Conservation (phyloP, 805 yeast species). For the Candida oleophila region DNA sequence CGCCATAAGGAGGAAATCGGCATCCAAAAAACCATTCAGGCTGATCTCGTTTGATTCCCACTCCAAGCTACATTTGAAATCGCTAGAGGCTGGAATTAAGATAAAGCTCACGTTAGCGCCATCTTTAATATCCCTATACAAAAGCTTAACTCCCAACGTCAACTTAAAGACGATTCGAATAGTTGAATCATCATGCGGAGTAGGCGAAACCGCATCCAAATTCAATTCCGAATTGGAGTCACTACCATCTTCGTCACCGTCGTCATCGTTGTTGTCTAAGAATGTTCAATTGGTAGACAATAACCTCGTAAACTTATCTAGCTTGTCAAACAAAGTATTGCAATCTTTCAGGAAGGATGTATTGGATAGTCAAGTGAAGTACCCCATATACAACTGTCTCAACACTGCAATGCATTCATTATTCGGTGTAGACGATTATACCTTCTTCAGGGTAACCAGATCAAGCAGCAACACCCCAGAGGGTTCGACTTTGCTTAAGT, state of each 20-base stretch:
- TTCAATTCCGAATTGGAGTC: not conserved
- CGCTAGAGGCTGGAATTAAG: conserved; percentile 51
- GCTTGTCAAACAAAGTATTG: conserved; percentile 35
- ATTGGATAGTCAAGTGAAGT: conserved; percentile 14
- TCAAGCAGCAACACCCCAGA: conserved; percentile 53
- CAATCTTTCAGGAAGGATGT: conserved; percentile 23
- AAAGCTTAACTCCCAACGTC: conserved; percentile 38
- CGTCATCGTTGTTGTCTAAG: conserved; percentile 15
- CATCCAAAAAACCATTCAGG: conserved; percentile 13
- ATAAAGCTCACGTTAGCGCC: conserved; percentile 49
- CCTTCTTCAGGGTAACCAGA: conserved; percentile 52
- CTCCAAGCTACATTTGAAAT: conserved; percentile 37
- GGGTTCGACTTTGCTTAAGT: conserved; percentile 51
- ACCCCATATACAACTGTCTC: conserved; percentile 40
- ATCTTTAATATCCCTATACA: conserved; percentile 42
- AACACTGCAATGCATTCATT: conserved; percentile 46
- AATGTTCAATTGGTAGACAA: conserved; percentile 37
- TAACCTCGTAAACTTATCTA: conserved; percentile 36
- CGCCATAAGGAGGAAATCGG: conserved; percentile 34
- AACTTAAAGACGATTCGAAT: conserved; percentile 6
- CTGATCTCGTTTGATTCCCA: conserved; percentile 12
- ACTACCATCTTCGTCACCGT: not conserved
- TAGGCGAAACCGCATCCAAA: not conserved
- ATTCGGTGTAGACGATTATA: conserved; percentile 41
- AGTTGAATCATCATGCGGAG: not conserved